phyloP scores from a whole-genome alignment of 2,329 filamentous ascomycete species.

The Raffaelea arxii region DNA sequence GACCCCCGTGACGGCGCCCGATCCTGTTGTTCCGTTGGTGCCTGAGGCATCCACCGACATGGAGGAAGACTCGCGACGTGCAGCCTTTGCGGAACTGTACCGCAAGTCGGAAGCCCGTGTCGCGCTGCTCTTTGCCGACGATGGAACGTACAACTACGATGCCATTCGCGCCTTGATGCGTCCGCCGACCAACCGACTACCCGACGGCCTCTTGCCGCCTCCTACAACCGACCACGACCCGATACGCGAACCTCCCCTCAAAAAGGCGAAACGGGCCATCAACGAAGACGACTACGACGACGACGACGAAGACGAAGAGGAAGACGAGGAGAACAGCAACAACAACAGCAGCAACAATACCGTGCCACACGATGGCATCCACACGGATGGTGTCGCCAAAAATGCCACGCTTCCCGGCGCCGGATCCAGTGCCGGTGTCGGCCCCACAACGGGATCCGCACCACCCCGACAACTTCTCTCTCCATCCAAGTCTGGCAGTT shows the following conservation, averaged over 20 bases:
- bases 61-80: constrained; percentile 62
- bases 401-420: neutral
- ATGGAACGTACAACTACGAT: constrained; percentile 41
- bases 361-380: neutral
- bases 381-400: neutral
- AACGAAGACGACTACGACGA: constrained; percentile 81
- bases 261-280: constrained; percentile 68
- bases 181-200: constrained; percentile 23
- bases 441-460: constrained; percentile 21
- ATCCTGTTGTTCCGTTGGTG: constrained; percentile 38
- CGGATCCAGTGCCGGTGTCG: neutral
- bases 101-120: constrained; percentile 68
- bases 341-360: constrained; percentile 22
- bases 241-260: constrained; percentile 52
- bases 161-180: constrained; percentile 45
- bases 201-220: constrained; percentile 34
- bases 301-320: constrained; percentile 69
- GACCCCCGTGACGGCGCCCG: constrained; percentile 30
- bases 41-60: constrained; percentile 51
- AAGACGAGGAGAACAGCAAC: constrained; percentile 50
- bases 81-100: constrained; percentile 69
- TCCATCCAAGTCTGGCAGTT: constrained; percentile 61
- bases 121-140: constrained; percentile 58
- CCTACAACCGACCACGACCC: constrained; percentile 49
- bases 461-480: constrained; percentile 53